phyloP scores from a whole-genome alignment of 1,284 basidiomycete species.

The Melanopsichium pennsylvanicum region DNA sequence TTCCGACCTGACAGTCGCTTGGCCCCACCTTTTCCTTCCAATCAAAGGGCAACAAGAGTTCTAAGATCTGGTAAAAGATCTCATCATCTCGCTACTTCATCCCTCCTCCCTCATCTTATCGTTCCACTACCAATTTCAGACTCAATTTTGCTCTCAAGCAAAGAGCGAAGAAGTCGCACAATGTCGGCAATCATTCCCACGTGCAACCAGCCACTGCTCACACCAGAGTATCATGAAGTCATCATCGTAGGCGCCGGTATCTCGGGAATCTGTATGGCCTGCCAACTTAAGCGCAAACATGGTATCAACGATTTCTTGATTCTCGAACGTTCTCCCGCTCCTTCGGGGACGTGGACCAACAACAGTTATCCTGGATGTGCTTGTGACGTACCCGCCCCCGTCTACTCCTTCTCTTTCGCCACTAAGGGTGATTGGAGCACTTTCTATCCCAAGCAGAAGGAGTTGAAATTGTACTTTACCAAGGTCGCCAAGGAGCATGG shows the following conservation, averaged over 20 bases:
- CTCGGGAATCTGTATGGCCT: slow-evolving; percentile 56
- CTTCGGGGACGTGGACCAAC: slow-evolving; percentile 54
- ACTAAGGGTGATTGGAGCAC: slow-evolving; percentile 60
- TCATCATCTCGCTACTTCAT: too few relatives aligned
- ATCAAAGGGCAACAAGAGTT: too few relatives aligned
- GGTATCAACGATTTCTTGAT: slow-evolving; percentile 55
- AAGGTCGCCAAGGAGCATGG: slow-evolving; percentile 53
- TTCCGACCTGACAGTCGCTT: neutral
- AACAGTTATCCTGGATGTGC: slow-evolving; percentile 60
- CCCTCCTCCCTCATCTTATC: neutral
- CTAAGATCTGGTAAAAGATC: too few relatives aligned
- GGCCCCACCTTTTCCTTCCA: too few relatives aligned
- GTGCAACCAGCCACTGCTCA: slow-evolving; percentile 24
- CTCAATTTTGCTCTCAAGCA: too few relatives aligned
- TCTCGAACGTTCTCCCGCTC: slow-evolving; percentile 42
- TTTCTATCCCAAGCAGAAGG: slow-evolving; percentile 55
- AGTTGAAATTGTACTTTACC: slow-evolving; percentile 55
- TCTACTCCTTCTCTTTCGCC: slow-evolving; percentile 63
- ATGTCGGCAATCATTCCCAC: slow-evolving; percentile 12
- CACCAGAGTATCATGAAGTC: slow-evolving; percentile 59
- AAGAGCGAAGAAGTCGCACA: neutral
- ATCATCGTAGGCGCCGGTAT: slow-evolving; percentile 61
- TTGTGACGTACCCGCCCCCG: slow-evolving; percentile 61
- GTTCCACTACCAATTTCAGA: too few relatives aligned
- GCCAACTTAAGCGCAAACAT: slow-evolving; percentile 53